Percentiles rank a stretch among this genome's conserved stretches.
phyloP scores from a whole-genome alignment of 2,329 filamentous ascomycete species.

The Sporothrix sp. region DNA sequence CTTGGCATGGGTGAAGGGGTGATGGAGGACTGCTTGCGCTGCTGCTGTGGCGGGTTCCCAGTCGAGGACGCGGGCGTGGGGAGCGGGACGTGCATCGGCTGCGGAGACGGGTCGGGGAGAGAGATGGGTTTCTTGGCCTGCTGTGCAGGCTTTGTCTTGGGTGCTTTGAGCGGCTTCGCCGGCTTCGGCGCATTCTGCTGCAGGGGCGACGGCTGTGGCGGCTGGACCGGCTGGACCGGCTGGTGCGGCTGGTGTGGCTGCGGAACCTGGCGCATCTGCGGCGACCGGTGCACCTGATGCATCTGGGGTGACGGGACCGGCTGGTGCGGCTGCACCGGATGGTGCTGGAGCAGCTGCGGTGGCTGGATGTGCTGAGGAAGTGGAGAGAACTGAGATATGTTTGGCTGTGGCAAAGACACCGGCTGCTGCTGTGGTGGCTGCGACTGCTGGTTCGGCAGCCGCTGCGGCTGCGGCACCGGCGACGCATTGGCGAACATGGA shows the following conservation, averaged over 20 bases:
- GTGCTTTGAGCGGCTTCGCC: constrained; percentile 14
- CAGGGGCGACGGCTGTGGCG: constrained; percentile 22
- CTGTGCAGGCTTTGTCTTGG: constrained; percentile 11
- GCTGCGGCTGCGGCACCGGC: constrained; percentile 18
- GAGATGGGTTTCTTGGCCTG: constrained; percentile 13
- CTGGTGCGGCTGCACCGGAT: not conserved
- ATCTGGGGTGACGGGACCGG: constrained; percentile 16
- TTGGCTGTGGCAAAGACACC: not conserved
- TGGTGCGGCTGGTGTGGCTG: not conserved
- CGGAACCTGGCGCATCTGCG: not conserved
- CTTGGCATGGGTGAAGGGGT: constrained; percentile 15
- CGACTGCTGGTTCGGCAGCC: constrained; percentile 19
- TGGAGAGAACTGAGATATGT: constrained; percentile 6
- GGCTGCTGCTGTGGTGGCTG: constrained; percentile 17
- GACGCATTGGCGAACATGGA: constrained; percentile 11
- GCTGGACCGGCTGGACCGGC: not conserved
- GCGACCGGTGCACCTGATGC: not conserved
- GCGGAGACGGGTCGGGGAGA: constrained; percentile 10
- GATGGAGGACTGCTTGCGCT: constrained; percentile 4
- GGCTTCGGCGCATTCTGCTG: constrained; percentile 16
- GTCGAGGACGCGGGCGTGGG: constrained; percentile 8
- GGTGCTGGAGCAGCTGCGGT: constrained; percentile 14
- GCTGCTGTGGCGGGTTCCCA: not conserved
- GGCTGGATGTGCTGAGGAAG: constrained; percentile 5
- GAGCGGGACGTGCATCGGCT: constrained; percentile 10